These are phyloP conservation scores for Bisporella sp. DNA, from an alignment of 2,329 filamentous ascomycete genomes.

Conservation along the genomic window DNA sequence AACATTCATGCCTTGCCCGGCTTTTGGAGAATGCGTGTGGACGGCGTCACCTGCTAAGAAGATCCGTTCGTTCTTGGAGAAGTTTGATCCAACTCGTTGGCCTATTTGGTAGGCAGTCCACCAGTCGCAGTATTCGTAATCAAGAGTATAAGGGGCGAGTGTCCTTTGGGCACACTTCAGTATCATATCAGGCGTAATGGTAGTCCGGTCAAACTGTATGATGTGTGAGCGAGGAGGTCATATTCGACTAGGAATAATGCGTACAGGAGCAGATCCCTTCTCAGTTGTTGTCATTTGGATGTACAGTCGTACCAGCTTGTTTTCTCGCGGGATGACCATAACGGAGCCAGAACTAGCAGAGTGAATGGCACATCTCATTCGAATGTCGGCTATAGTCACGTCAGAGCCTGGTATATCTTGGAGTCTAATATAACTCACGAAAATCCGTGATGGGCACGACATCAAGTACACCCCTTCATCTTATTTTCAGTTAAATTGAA, in stretches of 20 bases:
- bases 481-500: slow-evolving; percentile 16
- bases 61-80: slow-evolving; percentile 31
- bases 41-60: slow-evolving; percentile 44
- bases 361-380: slow-evolving; percentile 49
- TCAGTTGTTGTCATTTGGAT: slow-evolving; percentile 49
- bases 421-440: slow-evolving; percentile 20
- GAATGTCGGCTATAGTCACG: slow-evolving; percentile 56
- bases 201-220: slow-evolving; percentile 44
- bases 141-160: slow-evolving; percentile 58
- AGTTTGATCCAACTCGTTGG: slow-evolving; percentile 51
- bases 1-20: slow-evolving; percentile 54
- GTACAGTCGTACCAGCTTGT: slow-evolving; percentile 52
- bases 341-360: slow-evolving; percentile 44
- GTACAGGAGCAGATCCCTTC: slow-evolving; percentile 31
- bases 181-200: slow-evolving; percentile 58
- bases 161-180: slow-evolving; percentile 57
- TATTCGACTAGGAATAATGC: not conserved
- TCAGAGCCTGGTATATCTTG: slow-evolving; percentile 41
- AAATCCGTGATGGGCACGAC: slow-evolving; percentile 33
- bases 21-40: slow-evolving; percentile 55
- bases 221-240: slow-evolving; percentile 9
- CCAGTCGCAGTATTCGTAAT: slow-evolving; percentile 57
- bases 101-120: slow-evolving; percentile 54
- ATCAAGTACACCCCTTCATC: slow-evolving; percentile 42
- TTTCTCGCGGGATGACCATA: slow-evolving; percentile 55